phyloP scores from a whole-genome alignment of 257 asterid genomes.

The Fraxinus americana region DNA sequence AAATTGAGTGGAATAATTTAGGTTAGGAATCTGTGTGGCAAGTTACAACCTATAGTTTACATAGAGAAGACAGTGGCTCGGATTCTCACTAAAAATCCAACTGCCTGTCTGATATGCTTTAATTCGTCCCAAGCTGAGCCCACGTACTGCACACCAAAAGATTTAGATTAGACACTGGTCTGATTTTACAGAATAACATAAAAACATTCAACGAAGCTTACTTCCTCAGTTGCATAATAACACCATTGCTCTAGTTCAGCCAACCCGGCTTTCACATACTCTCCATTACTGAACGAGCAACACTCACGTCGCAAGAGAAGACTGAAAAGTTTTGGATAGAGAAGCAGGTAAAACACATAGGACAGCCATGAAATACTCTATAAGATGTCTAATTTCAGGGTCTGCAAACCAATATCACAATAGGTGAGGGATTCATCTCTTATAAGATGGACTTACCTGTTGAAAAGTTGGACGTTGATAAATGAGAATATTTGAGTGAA shows the following conservation, averaged over 20 bases:
- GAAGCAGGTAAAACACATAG: constrained; percentile 8
- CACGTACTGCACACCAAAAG: constrained; percentile 62
- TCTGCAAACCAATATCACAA: neutral
- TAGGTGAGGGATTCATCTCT: neutral
- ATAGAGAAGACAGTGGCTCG: constrained; percentile 16
- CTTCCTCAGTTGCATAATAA: constrained; percentile 87
- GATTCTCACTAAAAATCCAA: constrained; percentile 84
- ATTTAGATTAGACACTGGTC: constrained; percentile 24
- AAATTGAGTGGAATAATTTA: constrained; percentile 9
- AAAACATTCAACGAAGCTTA: constrained; percentile 35
- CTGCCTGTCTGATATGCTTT: constrained; percentile 98
- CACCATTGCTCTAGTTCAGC: constrained; percentile 99
- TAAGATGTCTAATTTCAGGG: neutral
- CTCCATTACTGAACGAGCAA: constrained; percentile 98
- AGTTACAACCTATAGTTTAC: neutral
- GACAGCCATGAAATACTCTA: neutral
- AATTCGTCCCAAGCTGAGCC: constrained; percentile 98
- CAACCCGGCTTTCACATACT: constrained; percentile 89
- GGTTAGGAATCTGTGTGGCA: constrained; percentile 4
- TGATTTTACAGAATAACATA: constrained; percentile 5
- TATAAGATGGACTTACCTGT: constrained; percentile 57
- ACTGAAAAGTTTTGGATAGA: constrained; percentile 42
- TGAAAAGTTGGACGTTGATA: constrained; percentile 91
- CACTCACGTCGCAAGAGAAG: constrained; percentile 97
- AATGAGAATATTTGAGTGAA: constrained; percentile 91